A percentile compares a stretch with the other conserved stretches of the same genome.
phyloP scores from a whole-genome alignment of 2,329 filamentous ascomycete genomes.

The Herpotrichia juniperi region DNA sequence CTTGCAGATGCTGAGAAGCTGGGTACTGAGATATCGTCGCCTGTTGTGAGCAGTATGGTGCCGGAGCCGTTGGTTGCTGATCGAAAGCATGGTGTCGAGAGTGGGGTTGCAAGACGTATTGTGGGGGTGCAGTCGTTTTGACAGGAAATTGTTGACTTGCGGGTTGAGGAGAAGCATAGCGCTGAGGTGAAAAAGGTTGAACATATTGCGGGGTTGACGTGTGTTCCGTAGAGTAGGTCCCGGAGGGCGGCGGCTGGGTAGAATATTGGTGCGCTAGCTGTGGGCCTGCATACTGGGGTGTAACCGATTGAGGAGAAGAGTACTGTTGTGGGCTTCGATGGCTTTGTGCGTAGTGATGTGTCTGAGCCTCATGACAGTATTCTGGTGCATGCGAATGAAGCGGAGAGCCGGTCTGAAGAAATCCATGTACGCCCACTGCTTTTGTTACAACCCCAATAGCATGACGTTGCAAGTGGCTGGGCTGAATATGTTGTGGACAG shows the following conservation, averaged over 20 bases:
- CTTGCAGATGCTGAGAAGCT: slow-evolving; percentile 15
- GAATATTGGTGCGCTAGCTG: slow-evolving; percentile 5
- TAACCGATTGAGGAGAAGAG: slow-evolving; percentile 22
- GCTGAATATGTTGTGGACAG: slow-evolving; percentile 36
- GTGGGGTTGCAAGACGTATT: slow-evolving; percentile 29
- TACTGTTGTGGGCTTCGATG: slow-evolving; percentile 35
- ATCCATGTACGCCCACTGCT: slow-evolving; percentile 24
- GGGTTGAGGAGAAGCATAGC: too few species aligned
- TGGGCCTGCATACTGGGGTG: slow-evolving; percentile 20
- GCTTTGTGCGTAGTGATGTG: slow-evolving; percentile 27
- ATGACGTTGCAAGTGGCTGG: slow-evolving; percentile 36
- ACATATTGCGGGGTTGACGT: slow-evolving; percentile 16
- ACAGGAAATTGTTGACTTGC: too few species aligned
- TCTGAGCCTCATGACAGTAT: slow-evolving; percentile 35
- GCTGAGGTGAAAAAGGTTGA: too few species aligned
- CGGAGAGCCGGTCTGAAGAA: slow-evolving; percentile 29
- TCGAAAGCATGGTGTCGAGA: slow-evolving; percentile 34
- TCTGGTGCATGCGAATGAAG: slow-evolving; percentile 36
- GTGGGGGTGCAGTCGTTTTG: too few species aligned
- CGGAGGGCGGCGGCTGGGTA: slow-evolving; percentile 19
- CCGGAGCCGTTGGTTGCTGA: too few species aligned
- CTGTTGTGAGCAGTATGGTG: too few species aligned
- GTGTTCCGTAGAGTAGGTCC: slow-evolving; percentile 18
- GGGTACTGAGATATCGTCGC: slow-evolving; percentile 22
- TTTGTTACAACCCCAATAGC: slow-evolving; percentile 27